Evolutionary conservation across 2,329 filamentous ascomycete species (phyloP).

Genomic region (Chalaropsis thielavioides): DNA sequence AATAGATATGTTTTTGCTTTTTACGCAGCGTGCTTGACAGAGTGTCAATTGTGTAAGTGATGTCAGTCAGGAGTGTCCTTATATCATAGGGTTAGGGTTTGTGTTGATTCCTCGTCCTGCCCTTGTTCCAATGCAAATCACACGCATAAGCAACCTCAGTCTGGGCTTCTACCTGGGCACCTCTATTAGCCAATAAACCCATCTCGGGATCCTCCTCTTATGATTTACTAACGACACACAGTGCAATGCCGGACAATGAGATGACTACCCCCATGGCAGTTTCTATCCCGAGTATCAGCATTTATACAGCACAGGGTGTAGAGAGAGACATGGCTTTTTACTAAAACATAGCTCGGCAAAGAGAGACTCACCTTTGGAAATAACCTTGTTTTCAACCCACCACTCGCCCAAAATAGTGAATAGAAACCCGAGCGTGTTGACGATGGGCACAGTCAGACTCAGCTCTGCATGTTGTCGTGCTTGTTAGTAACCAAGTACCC

Average conservation of each 20-base stretch:
- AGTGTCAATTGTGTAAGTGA: too few species aligned
- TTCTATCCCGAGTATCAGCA: conserved; percentile 34
- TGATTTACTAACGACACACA: conserved; percentile 62
- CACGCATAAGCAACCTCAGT: too few species aligned
- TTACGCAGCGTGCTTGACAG: too few species aligned
- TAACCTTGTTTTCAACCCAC: conserved; percentile 86
- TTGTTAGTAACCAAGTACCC: not conserved
- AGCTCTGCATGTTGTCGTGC: conserved; percentile 46
- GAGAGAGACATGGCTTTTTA: conserved; percentile 11
- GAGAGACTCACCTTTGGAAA: conserved; percentile 52
- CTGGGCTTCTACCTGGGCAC: too few species aligned
- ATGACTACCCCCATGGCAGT: conserved; percentile 71
- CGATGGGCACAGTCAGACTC: conserved; percentile 85
- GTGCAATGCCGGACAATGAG: conserved; percentile 63
- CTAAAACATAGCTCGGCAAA: not conserved
- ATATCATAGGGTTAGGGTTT: too few species aligned
- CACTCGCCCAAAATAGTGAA: conserved; percentile 92
- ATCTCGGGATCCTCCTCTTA: not conserved
- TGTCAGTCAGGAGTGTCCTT: too few species aligned
- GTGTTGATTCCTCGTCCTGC: too few species aligned
- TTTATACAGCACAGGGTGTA: not conserved
- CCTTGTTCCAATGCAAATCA: too few species aligned
- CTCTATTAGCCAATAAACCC: too few species aligned
- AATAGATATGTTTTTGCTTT: not conserved
- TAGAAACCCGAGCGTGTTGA: conserved; percentile 87